Conservation (phyloP, 2,329 filamentous ascomycete species). For the Botrytis cinerea region DNA sequence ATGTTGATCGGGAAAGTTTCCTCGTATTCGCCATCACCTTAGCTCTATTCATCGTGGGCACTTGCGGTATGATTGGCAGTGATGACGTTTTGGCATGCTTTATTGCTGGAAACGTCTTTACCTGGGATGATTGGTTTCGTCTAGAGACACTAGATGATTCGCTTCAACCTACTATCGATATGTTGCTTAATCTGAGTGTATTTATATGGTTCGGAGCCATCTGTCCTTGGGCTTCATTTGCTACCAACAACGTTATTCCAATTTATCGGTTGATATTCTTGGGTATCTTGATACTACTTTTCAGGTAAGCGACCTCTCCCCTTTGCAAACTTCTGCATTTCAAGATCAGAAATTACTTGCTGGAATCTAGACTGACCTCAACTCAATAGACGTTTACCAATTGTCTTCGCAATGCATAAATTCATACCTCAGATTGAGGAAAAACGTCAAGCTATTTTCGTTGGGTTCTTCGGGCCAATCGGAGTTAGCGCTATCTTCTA, state of each 20-base stretch:
- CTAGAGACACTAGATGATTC: slow-evolving; percentile 86
- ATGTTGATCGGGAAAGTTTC: slow-evolving; percentile 49
- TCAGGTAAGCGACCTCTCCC: slow-evolving; percentile 50
- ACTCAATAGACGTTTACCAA: slow-evolving; percentile 60
- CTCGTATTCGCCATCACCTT: slow-evolving; percentile 70
- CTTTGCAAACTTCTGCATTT: not conserved
- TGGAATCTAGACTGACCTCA: not conserved
- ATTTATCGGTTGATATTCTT: slow-evolving; percentile 72
- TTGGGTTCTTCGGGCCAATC: slow-evolving; percentile 91
- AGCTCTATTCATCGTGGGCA: slow-evolving; percentile 83
- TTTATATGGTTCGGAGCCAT: slow-evolving; percentile 92
- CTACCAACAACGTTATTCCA: slow-evolving; percentile 67
- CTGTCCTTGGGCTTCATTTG: slow-evolving; percentile 76
- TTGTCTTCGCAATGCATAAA: slow-evolving; percentile 72
- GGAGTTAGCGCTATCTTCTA: slow-evolving; percentile 92
- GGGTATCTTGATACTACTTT: slow-evolving; percentile 72
- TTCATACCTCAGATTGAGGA: slow-evolving; percentile 79
- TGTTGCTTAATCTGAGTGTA: slow-evolving; percentile 79
- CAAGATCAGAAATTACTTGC: slow-evolving; percentile 18
- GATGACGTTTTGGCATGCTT: slow-evolving; percentile 93
- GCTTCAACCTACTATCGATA: slow-evolving; percentile 91
- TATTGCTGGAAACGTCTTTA: slow-evolving; percentile 87
- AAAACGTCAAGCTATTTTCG: slow-evolving; percentile 74
- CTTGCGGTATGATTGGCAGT: slow-evolving; percentile 86
- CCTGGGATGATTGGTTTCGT: slow-evolving; percentile 93